Evolutionary conservation across 768 basidiomycete genomes (phyloP).

Genomic region (Tephrocybe sp.): DNA sequence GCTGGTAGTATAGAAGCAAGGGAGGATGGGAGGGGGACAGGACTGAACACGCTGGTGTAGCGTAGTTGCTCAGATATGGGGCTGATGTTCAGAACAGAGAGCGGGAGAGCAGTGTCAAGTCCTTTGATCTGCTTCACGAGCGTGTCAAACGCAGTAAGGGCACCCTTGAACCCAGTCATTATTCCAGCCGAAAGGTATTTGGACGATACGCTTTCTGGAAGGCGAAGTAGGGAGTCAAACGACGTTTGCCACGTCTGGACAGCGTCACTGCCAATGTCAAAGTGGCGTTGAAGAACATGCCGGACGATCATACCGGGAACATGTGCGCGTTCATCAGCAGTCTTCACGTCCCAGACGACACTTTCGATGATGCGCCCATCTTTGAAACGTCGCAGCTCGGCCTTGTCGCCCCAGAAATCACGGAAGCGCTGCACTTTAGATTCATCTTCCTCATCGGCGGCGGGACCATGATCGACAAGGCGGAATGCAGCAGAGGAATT

Average conservation of each 20-base stretch:
- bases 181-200: slow-evolving; percentile 40
- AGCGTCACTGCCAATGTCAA: slow-evolving; percentile 56
- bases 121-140: slow-evolving; percentile 76
- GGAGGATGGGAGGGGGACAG: slow-evolving; percentile 64
- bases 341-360: slow-evolving; percentile 94
- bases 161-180: slow-evolving; percentile 66
- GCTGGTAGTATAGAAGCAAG: slow-evolving; percentile 52
- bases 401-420: slow-evolving; percentile 88
- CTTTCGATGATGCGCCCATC: slow-evolving; percentile 91
- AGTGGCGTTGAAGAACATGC: slow-evolving; percentile 77
- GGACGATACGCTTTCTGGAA: slow-evolving; percentile 55
- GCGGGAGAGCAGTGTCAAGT: slow-evolving; percentile 70
- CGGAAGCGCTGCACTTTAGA: slow-evolving; percentile 62
- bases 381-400: slow-evolving; percentile 93
- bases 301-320: slow-evolving; percentile 75
- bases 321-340: slow-evolving; percentile 74
- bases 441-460: slow-evolving; percentile 61
- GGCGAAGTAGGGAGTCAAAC: slow-evolving; percentile 58
- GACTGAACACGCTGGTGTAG: slow-evolving; percentile 82
- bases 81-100: slow-evolving; percentile 74
- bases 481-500: slow-evolving; percentile 73
- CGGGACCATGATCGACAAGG: slow-evolving; percentile 90
- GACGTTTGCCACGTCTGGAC: slow-evolving; percentile 57
- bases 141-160: slow-evolving; percentile 75
- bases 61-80: slow-evolving; percentile 74